Evolutionary conservation across 2,329 filamentous ascomycete genomes (phyloP), one percentile per base, ranked within the genome.

Genomic region (Calonectria pauciramosa): DNA sequence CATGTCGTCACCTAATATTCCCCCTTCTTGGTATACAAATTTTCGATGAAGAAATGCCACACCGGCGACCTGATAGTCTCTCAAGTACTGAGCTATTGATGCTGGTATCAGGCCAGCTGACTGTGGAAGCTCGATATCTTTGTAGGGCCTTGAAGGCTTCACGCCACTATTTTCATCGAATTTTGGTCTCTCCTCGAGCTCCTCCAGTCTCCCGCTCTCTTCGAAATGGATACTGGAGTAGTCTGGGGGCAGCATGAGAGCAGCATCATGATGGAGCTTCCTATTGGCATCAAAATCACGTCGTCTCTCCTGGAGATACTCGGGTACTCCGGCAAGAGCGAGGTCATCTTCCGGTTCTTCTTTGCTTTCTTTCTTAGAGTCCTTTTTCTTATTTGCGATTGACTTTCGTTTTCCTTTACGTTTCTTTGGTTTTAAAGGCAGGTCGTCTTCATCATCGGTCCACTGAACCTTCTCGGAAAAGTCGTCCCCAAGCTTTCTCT

Each of bases 1-100:
- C 97, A 99, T 99, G 81, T 99, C 97, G 82, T 99, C 97, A 4
- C 96, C 96, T 0, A 99, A 89, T 28, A 99, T 94, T 2, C 94
- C 95, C 1, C 97, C 97, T 79, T 93, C 94, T 82, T 99, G 97
- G 78, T 95, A 96, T 5, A 98, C 94, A 82, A 99, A 99, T 28
- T 95, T 90, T 74, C 95, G 91, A 82, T 99, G 96, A 10, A 99
- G 88, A 80, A 98, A 99, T 38, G 91, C 90, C 18, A 94, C 95
- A 7, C 97, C 97, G 34, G 94, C 91, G 1, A 99, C 89, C 83
- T 99, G 97, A 81, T 99, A 99, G 76, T 96, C 94, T 74, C 97
- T 92, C 64, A 99, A 88, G 86, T 97, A 98, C 82, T 97, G 96
- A 0, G 96, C 96, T 69, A 99, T 95, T 0, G 95, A 91, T 0